Evolutionary conservation across 441 rosid species (phyloP), one percentile per base, ranked within the genome.

Genomic region (California macrophylla): DNA sequence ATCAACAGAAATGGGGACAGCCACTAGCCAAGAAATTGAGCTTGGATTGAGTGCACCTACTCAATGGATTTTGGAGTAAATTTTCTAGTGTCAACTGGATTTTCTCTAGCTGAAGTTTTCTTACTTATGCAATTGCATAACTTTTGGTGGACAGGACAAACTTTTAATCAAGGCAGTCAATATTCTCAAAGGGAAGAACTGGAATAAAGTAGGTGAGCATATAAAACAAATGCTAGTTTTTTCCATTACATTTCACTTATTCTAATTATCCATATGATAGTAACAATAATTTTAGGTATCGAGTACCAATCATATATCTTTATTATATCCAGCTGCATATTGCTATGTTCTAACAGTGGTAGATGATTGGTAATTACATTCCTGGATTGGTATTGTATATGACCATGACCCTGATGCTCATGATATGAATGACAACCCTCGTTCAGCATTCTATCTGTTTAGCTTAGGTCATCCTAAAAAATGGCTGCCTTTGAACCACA

Each of bases 191-290:
- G 83, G 80, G 30, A 82, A 72, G 76, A 77, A 82, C 36, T 83
- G 87, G 89, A 83, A 69, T 79, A 70, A 61, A 76, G 83, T 83
- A 75, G 85, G 87, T 80, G 25, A 47, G 72, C 62, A 21, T 54
- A 3, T 16, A 16, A 10, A n/a, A 3, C 3, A 5, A 40, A 66
- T 7, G 4, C 20, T 68, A 3, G 2, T 25, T 26, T 25, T 40
- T 1, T 13, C 12, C 73, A 7, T 36, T 2, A 10, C 45, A 28
- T 38, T 56, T 54, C 24, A 6, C 62, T 21, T 54, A 4, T 34
- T 24, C 6, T 30, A 61, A 12, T 47, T 2, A 25, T 54, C 62
- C 3, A n/a, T 34, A 65, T 16, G 40, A 12, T 52, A 7, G 32
- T 54, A 45, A 18, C 2, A 26, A 38, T 30, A 34, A 71, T 26